Evolutionary conservation across 2,329 filamentous ascomycete genomes (phyloP).

Genomic region (Bisporella sp.): DNA sequence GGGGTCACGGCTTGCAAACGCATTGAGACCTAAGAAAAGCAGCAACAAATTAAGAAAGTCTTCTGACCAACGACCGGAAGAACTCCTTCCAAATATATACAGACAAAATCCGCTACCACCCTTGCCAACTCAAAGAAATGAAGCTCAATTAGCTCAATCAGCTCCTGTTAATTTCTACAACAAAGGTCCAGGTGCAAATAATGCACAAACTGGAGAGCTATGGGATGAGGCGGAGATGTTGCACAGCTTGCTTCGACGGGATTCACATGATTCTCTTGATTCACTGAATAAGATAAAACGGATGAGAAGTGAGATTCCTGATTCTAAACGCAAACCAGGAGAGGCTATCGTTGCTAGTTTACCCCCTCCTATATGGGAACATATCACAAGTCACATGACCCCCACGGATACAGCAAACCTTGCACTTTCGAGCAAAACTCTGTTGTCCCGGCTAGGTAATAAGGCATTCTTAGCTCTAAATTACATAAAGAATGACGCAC

Average conservation of each 20-base stretch:
- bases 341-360: conserved; percentile 39
- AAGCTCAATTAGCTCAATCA: neutral
- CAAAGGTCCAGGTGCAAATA: conserved; percentile 1
- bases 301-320: neutral
- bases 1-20: neutral
- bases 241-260: conserved; percentile 24
- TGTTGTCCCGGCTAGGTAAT: conserved; percentile 36
- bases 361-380: conserved; percentile 37
- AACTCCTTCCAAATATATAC: too few species aligned
- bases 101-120: neutral
- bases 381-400: conserved; percentile 34
- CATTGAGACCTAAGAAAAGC: neutral
- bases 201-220: conserved; percentile 26
- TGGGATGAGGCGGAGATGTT: conserved; percentile 25
- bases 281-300: neutral
- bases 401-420: conserved; percentile 42
- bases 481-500: conserved; percentile 32
- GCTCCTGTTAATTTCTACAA: neutral
- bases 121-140: neutral
- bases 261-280: conserved; percentile 20
- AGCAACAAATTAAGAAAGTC: conserved; percentile 4
- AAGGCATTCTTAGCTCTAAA: conserved; percentile 33
- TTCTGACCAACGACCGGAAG: neutral
- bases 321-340: conserved; percentile 20
- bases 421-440: conserved; percentile 39